These are phyloP conservation scores for Toxoplasma gondii DNA, from an alignment of 169 alveolate genomes.

Conservation along the genomic window DNA sequence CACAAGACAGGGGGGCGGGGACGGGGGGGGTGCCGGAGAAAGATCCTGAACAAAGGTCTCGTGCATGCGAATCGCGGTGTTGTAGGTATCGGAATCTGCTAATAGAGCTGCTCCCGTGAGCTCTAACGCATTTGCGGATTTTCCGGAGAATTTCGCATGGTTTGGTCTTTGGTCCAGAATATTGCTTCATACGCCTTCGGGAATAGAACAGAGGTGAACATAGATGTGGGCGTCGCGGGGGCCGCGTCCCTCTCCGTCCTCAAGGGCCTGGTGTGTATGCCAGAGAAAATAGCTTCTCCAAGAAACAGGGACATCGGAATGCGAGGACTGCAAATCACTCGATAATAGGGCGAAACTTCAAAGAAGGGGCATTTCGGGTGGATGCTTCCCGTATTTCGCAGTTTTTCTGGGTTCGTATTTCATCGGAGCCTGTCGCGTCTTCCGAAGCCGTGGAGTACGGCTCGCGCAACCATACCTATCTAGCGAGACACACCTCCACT, in stretches of 20 bases:
- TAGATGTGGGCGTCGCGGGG: constrained; percentile 14
- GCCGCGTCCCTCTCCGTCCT: background rate
- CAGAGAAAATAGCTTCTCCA: background rate
- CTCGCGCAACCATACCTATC: background rate
- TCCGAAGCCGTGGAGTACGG: background rate
- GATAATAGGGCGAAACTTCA: background rate
- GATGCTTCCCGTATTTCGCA: background rate
- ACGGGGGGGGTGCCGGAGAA: background rate
- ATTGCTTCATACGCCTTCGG: background rate
- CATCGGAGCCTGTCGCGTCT: background rate
- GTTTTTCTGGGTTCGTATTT: background rate
- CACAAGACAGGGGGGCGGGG: too few relatives aligned
- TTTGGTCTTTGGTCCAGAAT: background rate
- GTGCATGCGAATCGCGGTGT: background rate
- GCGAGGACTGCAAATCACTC: too few relatives aligned
- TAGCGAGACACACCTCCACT: background rate
- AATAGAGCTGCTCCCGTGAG: too few relatives aligned
- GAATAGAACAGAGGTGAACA: background rate
- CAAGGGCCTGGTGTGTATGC: background rate
- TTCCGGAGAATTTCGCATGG: background rate
- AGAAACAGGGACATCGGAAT: too few relatives aligned
- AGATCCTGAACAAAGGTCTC: background rate
- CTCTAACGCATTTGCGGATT: background rate
- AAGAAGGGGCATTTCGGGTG: background rate
- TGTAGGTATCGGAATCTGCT: background rate